These are phyloP conservation scores for Sphagnum tenellum DNA, from an alignment of 225 moss, liverwort and hornwort genomes.

Conservation along the genomic window DNA sequence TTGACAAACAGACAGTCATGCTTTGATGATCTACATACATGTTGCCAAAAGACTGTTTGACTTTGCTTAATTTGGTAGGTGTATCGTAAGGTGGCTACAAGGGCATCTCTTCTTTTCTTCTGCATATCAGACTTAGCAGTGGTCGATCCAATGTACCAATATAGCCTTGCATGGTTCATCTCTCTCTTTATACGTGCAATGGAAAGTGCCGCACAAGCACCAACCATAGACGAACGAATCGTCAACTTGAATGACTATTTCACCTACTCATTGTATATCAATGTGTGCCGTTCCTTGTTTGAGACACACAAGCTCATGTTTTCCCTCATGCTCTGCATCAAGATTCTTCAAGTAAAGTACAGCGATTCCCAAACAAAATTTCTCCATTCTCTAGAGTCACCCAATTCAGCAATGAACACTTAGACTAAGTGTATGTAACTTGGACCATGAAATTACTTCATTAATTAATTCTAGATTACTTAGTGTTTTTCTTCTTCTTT, in stretches of 20 bases:
- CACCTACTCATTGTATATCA: constrained; percentile 72
- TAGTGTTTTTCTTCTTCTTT: too few relatives aligned
- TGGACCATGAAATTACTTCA: too few relatives aligned
- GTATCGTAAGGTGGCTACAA: constrained; percentile 67
- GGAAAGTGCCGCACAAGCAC: constrained; percentile 49
- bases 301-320: constrained; percentile 96
- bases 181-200: constrained; percentile 58
- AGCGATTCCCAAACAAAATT: too few relatives aligned
- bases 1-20: too few relatives aligned
- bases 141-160: constrained; percentile 93
- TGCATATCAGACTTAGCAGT: constrained; percentile 79
- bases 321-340: constrained; percentile 80
- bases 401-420: too few relatives aligned
- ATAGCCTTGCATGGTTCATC: constrained; percentile 84
- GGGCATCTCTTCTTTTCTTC: constrained; percentile 76
- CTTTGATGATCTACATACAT: too few relatives aligned
- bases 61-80: constrained; percentile 23
- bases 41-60: background rate
- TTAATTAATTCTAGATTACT: too few relatives aligned
- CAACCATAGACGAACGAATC: constrained; percentile 40
- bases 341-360: constrained; percentile 57
- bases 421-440: too few relatives aligned
- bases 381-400: too few relatives aligned
- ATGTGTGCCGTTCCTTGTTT: constrained; percentile 81
- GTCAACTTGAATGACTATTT: constrained; percentile 61